Evolutionary conservation across 208 protist genomes (phyloP), one percentile per base, ranked within the genome.

Genomic region (Crithidia bombi): DNA sequence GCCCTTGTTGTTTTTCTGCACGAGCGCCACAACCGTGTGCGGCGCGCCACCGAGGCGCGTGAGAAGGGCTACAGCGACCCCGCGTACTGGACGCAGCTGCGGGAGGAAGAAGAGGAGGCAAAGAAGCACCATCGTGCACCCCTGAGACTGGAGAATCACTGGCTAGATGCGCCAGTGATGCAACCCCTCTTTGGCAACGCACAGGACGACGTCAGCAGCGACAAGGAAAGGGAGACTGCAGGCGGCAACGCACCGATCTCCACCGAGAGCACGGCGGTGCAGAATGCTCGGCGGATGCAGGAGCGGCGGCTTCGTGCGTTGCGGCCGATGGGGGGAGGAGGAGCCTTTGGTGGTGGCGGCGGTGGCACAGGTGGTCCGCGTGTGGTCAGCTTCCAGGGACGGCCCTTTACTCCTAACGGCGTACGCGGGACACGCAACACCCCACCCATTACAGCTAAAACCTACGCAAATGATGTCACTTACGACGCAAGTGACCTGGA

Each of bases 341-440:
- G 36, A 1, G 23, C 35, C 10, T 46, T 67, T 15, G 54, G 62
- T 5, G 41, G 63, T 39, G 59, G 25, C 3, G 36, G 63, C 26
- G 56, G 55, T 33, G 43, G 26, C 33, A 56, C 68, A n/a, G 52
- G 51, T 19, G 43, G 33, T 26, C 66, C 71, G 46, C 65, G 66
- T n/a, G 83, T 75, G 11, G 58, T 80, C 26, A 80, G 69, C 47
- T 89, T 76, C 71, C 63, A 81, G 41, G 83, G 83, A 2, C 66
- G 83, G 5, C 79, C 79, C 32, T 89, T 89, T 43, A 89, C 83
- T 2, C 54, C 79, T 6, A 79, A 74, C 32, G 79, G 79, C 19
- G 80, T 89, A 7, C 79, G 79, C 32, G 73, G 75, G 3, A 36
- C 41, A 33, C 57, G 68, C 52, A 68, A 58, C 25, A 25, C 36